Evolutionary conservation across 2,329 filamentous ascomycete species (phyloP), one percentile per base, ranked within the genome.

Genomic region (Paraphaeosphaeria sporulosa): DNA sequence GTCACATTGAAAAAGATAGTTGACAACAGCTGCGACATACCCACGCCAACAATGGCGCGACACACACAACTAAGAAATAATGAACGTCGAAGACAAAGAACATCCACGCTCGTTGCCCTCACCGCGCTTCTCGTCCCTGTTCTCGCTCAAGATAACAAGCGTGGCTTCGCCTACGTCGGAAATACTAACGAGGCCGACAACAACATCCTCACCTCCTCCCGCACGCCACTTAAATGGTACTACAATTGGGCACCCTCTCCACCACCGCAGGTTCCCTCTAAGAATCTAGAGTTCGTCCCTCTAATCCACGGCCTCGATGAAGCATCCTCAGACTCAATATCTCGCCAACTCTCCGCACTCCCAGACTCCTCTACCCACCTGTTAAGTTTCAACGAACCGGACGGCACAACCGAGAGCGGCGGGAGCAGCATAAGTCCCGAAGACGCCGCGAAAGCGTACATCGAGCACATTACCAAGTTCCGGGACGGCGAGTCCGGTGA

Each of bases 381-480:
- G 2, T 80, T 95, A 19, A 84, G 82, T 12, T 94, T 93, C 82
- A 95, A 95, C 76, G 92, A 96, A 76, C 92, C 92, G 1, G 90
- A 95, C 71, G 87, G 86, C 13, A 79, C 81, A 1, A 68, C 68
- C 0, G 71, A 72, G 1, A 84, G 81, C 17, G 90, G 90, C 23
- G 92, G 91, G 4, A 89, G 86, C 66, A 81, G 86, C 64, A 81
- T 94, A 30, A 74, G 80, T 1, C 88, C 91, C 0, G 74, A 81
- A 17, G 77, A 80, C 1, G 92, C 91, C 0, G 92, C 91, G 1
- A 77, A 84, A 61, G 84, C 88, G 3, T 95, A 92, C 88, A 87
- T 90, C 32, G 82, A 84, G 44, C 88, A 93, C 69, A 87, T 95
- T 53, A 85, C 90, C 54, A 91, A 91, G 0, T 82, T 94, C 64